Conservation (phyloP, 2,329 filamentous ascomycete species). For the Salinomyces thailandicus region DNA sequence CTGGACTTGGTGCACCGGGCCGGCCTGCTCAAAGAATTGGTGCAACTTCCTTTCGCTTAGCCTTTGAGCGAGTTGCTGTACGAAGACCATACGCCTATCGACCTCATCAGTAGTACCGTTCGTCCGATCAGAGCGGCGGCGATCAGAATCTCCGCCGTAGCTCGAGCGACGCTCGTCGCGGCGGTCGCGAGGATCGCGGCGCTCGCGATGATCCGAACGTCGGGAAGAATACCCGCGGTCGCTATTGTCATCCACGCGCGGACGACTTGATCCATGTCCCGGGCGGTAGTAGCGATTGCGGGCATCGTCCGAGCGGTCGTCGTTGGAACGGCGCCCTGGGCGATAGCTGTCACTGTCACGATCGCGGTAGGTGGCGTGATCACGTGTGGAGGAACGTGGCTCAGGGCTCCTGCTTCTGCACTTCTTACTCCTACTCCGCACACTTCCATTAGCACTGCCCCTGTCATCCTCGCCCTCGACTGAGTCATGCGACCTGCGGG, state of each 20-base stretch:
- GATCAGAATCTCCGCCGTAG: slow-evolving; percentile 3
- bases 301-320: slow-evolving; percentile 10
- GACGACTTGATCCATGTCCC: slow-evolving; percentile 29
- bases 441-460: slow-evolving; percentile 29
- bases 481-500: slow-evolving; percentile 21
- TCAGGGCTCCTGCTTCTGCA: slow-evolving; percentile 13
- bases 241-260: slow-evolving; percentile 45
- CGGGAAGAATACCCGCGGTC: slow-evolving; percentile 38
- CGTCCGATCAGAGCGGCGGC: slow-evolving; percentile 5
- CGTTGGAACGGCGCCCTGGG: slow-evolving; percentile 26
- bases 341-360: slow-evolving; percentile 14
- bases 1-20: slow-evolving; percentile 90
- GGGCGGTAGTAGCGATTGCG: slow-evolving; percentile 10
- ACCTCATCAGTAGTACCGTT: slow-evolving; percentile 80
- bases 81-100: slow-evolving; percentile 92
- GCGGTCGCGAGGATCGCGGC: slow-evolving; percentile 21
- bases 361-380: slow-evolving; percentile 11
- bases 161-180: slow-evolving; percentile 21
- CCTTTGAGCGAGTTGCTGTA: slow-evolving; percentile 92
- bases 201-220: too few species aligned
- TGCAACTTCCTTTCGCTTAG: slow-evolving; percentile 87
- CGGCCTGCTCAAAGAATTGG: slow-evolving; percentile 89
- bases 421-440: slow-evolving; percentile 18
- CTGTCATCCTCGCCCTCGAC: slow-evolving; percentile 22
- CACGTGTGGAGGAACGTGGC: slow-evolving; percentile 11